Evolutionary conservation across 208 protist genomes (phyloP), one percentile per base, ranked within the genome.

Genomic region (Crithidia sp.): DNA sequence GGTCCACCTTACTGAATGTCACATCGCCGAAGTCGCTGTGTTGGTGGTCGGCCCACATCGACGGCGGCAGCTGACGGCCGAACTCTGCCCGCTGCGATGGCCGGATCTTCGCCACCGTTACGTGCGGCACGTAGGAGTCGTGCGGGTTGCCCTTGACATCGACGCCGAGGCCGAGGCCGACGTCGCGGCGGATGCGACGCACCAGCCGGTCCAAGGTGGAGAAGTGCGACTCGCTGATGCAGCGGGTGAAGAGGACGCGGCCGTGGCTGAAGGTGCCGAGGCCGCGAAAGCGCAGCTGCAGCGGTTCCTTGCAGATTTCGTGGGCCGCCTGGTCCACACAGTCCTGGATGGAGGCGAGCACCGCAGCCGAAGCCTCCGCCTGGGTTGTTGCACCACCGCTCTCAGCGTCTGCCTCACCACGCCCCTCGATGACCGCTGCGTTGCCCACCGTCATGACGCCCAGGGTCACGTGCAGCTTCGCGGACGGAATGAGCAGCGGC

Each of bases 61-160:
- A 76, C 40, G 78, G 36, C 14, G 92, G 92, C 19, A 96, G 68
- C 60, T 75, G 78, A 19, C 40, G 68, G 10, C 90, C 88, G 74
- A 93, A 91, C 59, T 83, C 56, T 0, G 63, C 55, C 47, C 17
- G 63, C 59, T 93, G 87, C 57, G 61, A 66, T 2, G 85, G 78
- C 9, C 88, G 82, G 59, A 96, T 91, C 66, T 96, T 96, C 17
- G 88, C 90, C 40, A 96, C 70, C 13, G 92, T 96, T 2, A 96
- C 60, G 78, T 96, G 92, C 28, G 92, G 92, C 73, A 96, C 90
- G 77, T 92, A 96, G n/a, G 83, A 88, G 65, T 96, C 92, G 70
- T 94, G 85, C 63, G 90, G 88, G 69, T 96, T 96, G 53, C 92
- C 92, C 76, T 95, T 94, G 58, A 96, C 67, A 66, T 95, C 90